Percentiles rank a stretch among this genome's conserved stretches.
Conservation (phyloP, 495 filamentous ascomycete species). For the Lepraria neglecta region DNA sequence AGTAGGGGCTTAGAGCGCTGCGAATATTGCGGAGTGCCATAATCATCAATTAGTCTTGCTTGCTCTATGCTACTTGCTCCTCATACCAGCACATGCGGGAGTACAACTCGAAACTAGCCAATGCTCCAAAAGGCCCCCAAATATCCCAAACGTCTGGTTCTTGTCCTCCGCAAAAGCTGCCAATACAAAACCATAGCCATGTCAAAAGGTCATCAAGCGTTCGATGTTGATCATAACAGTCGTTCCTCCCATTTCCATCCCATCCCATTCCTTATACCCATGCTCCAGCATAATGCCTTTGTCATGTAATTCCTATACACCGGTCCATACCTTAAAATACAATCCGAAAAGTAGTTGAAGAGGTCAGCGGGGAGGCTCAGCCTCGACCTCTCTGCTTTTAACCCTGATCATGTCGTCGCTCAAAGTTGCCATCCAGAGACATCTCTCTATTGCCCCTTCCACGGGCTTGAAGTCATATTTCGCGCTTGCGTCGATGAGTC, state of each 20-base stretch:
- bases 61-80: background rate
- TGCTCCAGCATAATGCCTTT: conserved; percentile 4
- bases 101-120: conserved; percentile 10
- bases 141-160: conserved; percentile 5
- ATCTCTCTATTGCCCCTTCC: conserved; percentile 79
- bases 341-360: too few relatives aligned
- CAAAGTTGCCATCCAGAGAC: conserved; percentile 90
- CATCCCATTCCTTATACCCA: conserved; percentile 12
- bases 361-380: conserved; percentile 1
- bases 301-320: background rate
- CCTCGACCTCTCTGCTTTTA: conserved; percentile 49
- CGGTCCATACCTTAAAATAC: background rate
- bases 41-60: conserved; percentile 1
- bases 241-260: conserved; percentile 8
- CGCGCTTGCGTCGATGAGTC: conserved; percentile 85
- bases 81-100: conserved; percentile 6
- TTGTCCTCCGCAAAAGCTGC: background rate
- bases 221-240: conserved; percentile 11
- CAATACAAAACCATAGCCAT: conserved; percentile 1
- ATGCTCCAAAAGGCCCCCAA: conserved; percentile 13
- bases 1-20: too few relatives aligned
- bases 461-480: conserved; percentile 81
- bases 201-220: conserved; percentile 13
- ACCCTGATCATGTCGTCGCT: conserved; percentile 73
- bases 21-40: background rate